Evolutionary conservation across 306 rosid species (phyloP).

Genomic region (Citrullus mucosospermus): DNA sequence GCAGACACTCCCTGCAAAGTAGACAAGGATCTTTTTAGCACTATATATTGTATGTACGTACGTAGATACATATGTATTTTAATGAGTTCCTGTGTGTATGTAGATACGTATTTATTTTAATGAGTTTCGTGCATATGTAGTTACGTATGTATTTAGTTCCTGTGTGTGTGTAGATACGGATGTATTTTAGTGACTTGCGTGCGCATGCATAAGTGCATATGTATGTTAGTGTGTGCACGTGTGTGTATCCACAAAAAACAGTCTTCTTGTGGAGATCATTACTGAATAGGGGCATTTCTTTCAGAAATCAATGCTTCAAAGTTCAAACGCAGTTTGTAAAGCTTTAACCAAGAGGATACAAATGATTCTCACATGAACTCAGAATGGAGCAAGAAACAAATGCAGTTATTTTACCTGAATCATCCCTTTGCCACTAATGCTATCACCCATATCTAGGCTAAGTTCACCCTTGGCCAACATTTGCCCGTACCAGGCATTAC

Average conservation of each 20-base stretch:
- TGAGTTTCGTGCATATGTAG: background rate
- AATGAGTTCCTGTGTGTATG: background rate
- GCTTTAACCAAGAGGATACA: background rate
- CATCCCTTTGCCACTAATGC: constrained; percentile 91
- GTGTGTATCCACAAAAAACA: background rate
- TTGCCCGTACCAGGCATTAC: constrained; percentile 65
- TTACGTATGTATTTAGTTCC: background rate
- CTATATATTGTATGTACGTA: background rate
- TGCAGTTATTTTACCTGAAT: constrained; percentile 48
- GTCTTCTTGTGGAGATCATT: background rate
- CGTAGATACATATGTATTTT: background rate
- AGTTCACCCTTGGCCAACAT: constrained; percentile 90
- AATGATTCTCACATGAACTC: background rate
- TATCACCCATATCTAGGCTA: constrained; percentile 82
- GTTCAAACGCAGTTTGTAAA: background rate
- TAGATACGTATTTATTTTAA: background rate
- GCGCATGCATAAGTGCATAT: no score
- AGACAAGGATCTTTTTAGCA: background rate
- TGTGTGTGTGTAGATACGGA: background rate
- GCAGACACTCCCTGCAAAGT: constrained; percentile 77
- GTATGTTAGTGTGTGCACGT: background rate
- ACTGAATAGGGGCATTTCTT: background rate
- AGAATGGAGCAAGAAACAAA: background rate
- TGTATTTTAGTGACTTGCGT: background rate
- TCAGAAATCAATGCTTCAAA: background rate